Conservation (phyloP, 768 basidiomycete species). For the Cyclocybe cylindracea region DNA sequence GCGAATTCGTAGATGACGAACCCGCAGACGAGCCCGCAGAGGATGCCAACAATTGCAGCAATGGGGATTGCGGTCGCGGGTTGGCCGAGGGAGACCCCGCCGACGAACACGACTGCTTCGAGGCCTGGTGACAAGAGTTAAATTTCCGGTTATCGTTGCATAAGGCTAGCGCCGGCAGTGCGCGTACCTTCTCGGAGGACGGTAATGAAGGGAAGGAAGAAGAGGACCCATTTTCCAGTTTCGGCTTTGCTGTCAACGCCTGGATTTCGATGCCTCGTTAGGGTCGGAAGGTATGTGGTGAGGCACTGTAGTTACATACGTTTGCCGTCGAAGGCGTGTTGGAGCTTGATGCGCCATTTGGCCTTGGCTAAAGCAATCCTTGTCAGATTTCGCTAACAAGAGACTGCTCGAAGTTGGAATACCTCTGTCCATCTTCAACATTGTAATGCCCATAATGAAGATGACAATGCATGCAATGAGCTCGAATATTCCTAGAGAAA, state of each 20-base stretch:
- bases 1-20: slow-evolving; percentile 81
- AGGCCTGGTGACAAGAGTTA: slow-evolving; percentile 45
- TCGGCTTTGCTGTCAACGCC: slow-evolving; percentile 49
- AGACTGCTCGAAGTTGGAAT: not conserved
- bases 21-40: slow-evolving; percentile 76
- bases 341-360: slow-evolving; percentile 93
- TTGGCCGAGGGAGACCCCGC: slow-evolving; percentile 87
- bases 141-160: too few relatives aligned
- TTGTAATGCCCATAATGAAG: slow-evolving; percentile 89
- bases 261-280: slow-evolving; percentile 11
- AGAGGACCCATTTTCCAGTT: slow-evolving; percentile 82
- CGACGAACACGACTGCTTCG: slow-evolving; percentile 92
- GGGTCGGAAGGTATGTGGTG: not conserved
- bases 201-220: slow-evolving; percentile 88
- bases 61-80: slow-evolving; percentile 86
- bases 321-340: slow-evolving; percentile 68
- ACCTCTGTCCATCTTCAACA: slow-evolving; percentile 92
- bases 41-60: slow-evolving; percentile 82
- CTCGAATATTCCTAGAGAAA: slow-evolving; percentile 58
- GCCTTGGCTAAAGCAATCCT: slow-evolving; percentile 57
- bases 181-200: slow-evolving; percentile 83
- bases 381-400: not conserved
- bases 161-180: too few relatives aligned
- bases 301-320: slow-evolving; percentile 32
- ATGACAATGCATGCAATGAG: slow-evolving; percentile 80